Evolutionary conservation across 495 filamentous ascomycete species (phyloP).

Genomic region (Aspergillus mulundensis): DNA sequence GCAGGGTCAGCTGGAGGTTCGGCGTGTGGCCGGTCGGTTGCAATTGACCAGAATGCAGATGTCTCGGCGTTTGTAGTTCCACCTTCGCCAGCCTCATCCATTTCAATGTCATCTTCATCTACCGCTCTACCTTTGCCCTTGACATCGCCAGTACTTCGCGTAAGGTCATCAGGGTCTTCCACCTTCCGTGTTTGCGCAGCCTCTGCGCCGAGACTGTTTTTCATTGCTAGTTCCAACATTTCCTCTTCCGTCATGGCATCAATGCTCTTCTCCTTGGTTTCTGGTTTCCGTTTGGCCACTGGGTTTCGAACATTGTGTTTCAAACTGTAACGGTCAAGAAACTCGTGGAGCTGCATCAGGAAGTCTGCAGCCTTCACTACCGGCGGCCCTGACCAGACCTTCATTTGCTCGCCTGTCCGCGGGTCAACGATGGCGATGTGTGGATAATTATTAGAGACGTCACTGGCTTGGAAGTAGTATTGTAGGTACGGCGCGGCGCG

Average conservation of each 20-base stretch:
- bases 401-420: conserved; percentile 93
- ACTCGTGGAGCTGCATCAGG: conserved; percentile 86
- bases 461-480: conserved; percentile 77
- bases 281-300: conserved; percentile 73
- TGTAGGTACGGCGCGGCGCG: conserved; percentile 73
- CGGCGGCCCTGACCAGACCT: conserved; percentile 85
- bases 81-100: conserved; percentile 25
- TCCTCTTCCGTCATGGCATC: conserved; percentile 94
- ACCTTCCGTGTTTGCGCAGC: conserved; percentile 32
- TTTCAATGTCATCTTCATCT: conserved; percentile 36
- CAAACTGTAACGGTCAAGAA: conserved; percentile 91
- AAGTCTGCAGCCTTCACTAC: conserved; percentile 75
- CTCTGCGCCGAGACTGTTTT: conserved; percentile 66
- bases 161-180: conserved; percentile 82
- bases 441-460: conserved; percentile 77
- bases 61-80: conserved; percentile 17
- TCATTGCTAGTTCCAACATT: conserved; percentile 88
- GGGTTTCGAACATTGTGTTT: conserved; percentile 86
- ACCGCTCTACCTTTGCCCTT: conserved; percentile 64
- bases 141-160: conserved; percentile 53
- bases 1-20: conserved; percentile 69
- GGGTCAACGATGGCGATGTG: conserved; percentile 96
- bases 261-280: conserved; percentile 66
- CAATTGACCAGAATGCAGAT: conserved; percentile 63
- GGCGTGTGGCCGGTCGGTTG: conserved; percentile 63